Evolutionary conservation across 768 basidiomycete species (phyloP), one percentile per base, ranked within the genome.

Genomic region (Lactifluus volemus): DNA sequence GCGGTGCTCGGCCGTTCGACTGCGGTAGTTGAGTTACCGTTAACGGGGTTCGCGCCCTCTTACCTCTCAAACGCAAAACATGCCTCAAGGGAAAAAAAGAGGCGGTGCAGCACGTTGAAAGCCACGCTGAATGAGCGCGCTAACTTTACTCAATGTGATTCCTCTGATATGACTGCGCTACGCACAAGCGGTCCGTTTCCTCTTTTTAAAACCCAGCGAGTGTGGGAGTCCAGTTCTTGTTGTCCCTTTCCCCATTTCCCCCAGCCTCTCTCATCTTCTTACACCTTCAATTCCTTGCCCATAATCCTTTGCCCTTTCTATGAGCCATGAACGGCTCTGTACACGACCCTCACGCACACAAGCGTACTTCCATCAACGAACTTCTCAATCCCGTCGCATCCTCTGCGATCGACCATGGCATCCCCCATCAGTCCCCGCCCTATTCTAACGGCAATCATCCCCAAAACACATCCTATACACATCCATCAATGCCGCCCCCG

Each of bases 351-450:
- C 68, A 67, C 51, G 67, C 64, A 44, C 73, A 75, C 65, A 79
- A 79, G 68, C 78, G 78, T 42, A 80, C 78, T 4, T 79, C 79
- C 53, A 79, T 79, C 71, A 77, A 72, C 65, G 76, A 79, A 62
- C 75, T 79, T 14, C 77, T 79, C 68, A 79, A 79, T 59, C 78
- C 78, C n/a, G 73, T 78, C 60, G 73, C 74, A 58, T 70, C 75
- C 30, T 71, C 63, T 39, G 61, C 77, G 29, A 53, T 58, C 36
- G 57, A 58, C 49, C 57, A 69, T 67, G 70, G n/a, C 68, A 68
- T 65, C 61, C 67, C 57, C 68, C 71, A 72, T 36, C 59, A 48
- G 17, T 34, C 50, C 34, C 14, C 53, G 29, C 9, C 53, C 17
- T 55, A 53, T 57, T 7, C 45, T 17, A 58, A 60, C 32, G 61